Evolutionary conservation across 2,329 filamentous ascomycete genomes (phyloP).

Genomic region (Hymenoscyphus linearis): DNA sequence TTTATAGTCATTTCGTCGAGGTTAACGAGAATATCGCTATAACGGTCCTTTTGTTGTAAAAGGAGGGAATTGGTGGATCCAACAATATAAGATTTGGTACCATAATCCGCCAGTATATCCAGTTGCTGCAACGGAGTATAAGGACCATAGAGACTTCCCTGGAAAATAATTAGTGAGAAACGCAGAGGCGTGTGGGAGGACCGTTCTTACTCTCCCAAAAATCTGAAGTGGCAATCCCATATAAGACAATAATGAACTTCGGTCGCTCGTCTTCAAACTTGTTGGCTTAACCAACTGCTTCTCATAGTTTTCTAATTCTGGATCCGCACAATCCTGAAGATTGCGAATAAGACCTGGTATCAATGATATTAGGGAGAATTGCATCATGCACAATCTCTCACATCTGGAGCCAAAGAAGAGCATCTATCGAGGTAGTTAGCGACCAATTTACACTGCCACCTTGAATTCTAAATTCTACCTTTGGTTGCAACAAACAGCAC

Average conservation of each 20-base stretch:
- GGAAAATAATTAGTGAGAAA: slow-evolving; percentile 9
- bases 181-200: neutral
- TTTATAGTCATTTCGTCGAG: slow-evolving; percentile 84
- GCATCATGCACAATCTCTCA: slow-evolving; percentile 94
- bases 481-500: slow-evolving; percentile 87
- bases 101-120: slow-evolving; percentile 85
- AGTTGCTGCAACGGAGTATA: slow-evolving; percentile 96
- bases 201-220: slow-evolving; percentile 69
- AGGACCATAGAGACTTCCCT: slow-evolving; percentile 91
- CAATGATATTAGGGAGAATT: slow-evolving; percentile 92
- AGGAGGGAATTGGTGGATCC: slow-evolving; percentile 94
- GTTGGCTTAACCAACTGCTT: slow-evolving; percentile 70
- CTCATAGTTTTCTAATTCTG: slow-evolving; percentile 82
- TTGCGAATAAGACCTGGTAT: slow-evolving; percentile 89
- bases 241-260: slow-evolving; percentile 81
- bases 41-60: slow-evolving; percentile 88
- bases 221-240: slow-evolving; percentile 94
- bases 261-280: slow-evolving; percentile 85
- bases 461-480: slow-evolving; percentile 50
- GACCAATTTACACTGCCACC: neutral
- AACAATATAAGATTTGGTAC: slow-evolving; percentile 95
- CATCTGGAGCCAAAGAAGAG: slow-evolving; percentile 97
- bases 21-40: slow-evolving; percentile 94
- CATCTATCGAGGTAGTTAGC: slow-evolving; percentile 57
- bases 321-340: slow-evolving; percentile 92